Base-by-base conservation (phyloP, 768 basidiomycete genomes). In the Pleurotus ostreatus region DNA sequence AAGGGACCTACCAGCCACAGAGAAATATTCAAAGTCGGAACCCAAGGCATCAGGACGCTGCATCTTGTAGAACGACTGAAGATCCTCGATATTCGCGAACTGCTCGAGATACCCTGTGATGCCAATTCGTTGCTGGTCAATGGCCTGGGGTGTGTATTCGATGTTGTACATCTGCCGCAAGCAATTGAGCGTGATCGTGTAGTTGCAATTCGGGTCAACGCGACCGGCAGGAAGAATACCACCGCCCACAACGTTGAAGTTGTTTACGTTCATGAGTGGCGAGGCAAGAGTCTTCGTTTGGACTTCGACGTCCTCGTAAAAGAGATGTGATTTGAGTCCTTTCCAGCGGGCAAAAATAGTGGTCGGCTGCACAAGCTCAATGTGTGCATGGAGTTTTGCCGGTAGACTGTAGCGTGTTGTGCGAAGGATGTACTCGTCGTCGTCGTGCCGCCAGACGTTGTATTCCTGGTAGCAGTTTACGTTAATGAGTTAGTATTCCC, bases 401-500 rank as follows among this genome's bases (percentile, higher is more conserved):
- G 88, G 88, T 15, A 91, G 77, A 61, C 82, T 84, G 71, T 88
- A 90, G 57, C 72, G 74, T 3, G 82, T 84, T n/a, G 89, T 86
- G 54, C 89, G 80, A 57, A 88, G 71, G 37, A 88, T 66, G 12
- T 73, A 66, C 26, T 84, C 81, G 3, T 81, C 85, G 18, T 71
- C 69, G 8, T 68, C 64, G 64, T 89, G 81, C 53, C 77, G 72
- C 78, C 82, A 91, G 39, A 85, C 65, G 56, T 82, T 71, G 62
- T 88, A 91, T 61, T 78, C 81, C 85, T 88, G 16, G 38, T 15
- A 18, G 52, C 43, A 47, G 51, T 43, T 15, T 15, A 4, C 57
- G 44, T 49, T 39, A 25, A 56, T 30, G 38, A 40, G 49, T 9
- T 16, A 15, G 30, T 30, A 2, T 34, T 23, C 7, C 39, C 7